These are phyloP conservation scores for Solioccasus polychromus DNA, from an alignment of 768 basidiomycete species.

Conservation along the genomic window DNA sequence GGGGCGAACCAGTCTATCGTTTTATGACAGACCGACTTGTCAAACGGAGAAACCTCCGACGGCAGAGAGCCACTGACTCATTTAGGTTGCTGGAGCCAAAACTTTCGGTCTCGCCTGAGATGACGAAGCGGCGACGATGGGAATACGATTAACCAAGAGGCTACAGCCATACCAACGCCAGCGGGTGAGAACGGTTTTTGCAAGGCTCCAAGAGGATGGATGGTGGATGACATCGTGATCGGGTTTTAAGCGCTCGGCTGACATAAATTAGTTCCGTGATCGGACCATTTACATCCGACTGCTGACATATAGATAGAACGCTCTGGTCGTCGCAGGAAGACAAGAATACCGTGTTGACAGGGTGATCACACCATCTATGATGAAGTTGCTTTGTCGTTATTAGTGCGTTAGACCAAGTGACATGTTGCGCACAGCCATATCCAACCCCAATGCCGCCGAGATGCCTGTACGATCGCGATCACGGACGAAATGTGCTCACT, in stretches of 20 bases:
- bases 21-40: constrained; percentile 46
- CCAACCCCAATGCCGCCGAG: constrained; percentile 57
- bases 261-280: no score
- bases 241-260: constrained; percentile 44
- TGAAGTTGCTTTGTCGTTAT: constrained; percentile 41
- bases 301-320: constrained; percentile 71
- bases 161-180: constrained; percentile 74
- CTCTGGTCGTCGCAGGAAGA: constrained; percentile 62
- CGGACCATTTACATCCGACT: no score
- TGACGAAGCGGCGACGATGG: no score
- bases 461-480: constrained; percentile 30
- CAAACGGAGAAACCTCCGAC: constrained; percentile 61
- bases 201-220: constrained; percentile 46
- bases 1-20: not conserved
- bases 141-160: constrained; percentile 55
- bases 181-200: constrained; percentile 47
- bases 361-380: constrained; percentile 70
- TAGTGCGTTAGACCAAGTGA: not conserved
- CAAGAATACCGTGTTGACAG: constrained; percentile 69
- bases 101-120: constrained; percentile 65
- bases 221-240: constrained; percentile 40
- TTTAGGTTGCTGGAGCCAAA: constrained; percentile 69
- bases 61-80: constrained; percentile 70
- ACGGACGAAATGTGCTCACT: constrained; percentile 32
- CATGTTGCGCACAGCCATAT: constrained; percentile 51